Evolutionary conservation across 805 yeast genomes (phyloP).

Genomic region (Starmerella bombicola): DNA sequence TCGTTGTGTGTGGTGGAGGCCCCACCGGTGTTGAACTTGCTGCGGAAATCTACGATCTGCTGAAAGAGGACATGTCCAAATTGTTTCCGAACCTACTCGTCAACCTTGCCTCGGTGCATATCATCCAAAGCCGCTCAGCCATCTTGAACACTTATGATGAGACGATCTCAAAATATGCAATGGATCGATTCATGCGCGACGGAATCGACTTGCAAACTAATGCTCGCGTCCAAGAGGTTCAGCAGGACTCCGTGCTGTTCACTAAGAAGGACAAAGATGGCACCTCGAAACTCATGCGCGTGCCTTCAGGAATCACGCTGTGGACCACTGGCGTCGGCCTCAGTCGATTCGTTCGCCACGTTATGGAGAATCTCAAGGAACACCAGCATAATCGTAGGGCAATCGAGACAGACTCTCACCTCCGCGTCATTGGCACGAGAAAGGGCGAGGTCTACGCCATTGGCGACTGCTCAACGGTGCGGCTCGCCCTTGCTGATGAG

Average conservation of each 20-base stretch:
- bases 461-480: constrained; percentile 59
- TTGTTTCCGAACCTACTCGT: constrained; percentile 48
- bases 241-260: constrained; percentile 46
- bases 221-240: constrained; percentile 48
- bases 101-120: constrained; percentile 53
- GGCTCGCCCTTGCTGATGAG: constrained; percentile 47
- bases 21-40: constrained; percentile 68
- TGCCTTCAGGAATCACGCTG: constrained; percentile 56
- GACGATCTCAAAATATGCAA: constrained; percentile 51
- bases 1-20: constrained; percentile 64
- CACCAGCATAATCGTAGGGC: constrained; percentile 53
- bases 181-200: constrained; percentile 50
- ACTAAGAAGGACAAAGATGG: constrained; percentile 37
- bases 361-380: constrained; percentile 37
- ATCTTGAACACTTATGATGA: constrained; percentile 59
- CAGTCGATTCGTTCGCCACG: constrained; percentile 45
- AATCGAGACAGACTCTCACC: constrained; percentile 63
- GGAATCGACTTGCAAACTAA: constrained; percentile 50
- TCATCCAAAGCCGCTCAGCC: constrained; percentile 55
- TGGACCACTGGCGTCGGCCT: constrained; percentile 72
- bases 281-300: constrained; percentile 30
- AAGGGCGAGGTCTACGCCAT: constrained; percentile 56
- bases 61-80: constrained; percentile 50
- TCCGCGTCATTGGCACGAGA: constrained; percentile 57
- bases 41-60: constrained; percentile 53